Conservation (phyloP, 495 filamentous ascomycete genomes). For the Hypoxylon trugodes region DNA sequence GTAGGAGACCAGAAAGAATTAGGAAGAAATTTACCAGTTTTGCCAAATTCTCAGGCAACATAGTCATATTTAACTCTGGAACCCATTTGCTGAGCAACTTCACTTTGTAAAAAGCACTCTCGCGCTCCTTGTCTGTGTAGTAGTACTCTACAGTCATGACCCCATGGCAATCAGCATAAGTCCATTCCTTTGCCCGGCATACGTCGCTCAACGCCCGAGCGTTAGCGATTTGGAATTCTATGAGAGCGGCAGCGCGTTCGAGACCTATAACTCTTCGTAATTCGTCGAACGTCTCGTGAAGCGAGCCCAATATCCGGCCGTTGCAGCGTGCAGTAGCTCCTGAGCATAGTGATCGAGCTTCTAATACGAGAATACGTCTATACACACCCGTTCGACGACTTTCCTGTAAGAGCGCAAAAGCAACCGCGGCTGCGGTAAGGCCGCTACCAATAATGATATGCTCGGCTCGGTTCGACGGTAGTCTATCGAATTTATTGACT, state of each 20-base stretch:
- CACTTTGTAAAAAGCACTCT: slow-evolving; percentile 45
- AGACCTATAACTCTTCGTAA: not conserved
- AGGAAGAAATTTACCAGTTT: slow-evolving; percentile 36
- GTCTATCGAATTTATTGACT: slow-evolving; percentile 53
- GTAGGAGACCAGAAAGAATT: not conserved
- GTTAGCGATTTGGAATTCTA: slow-evolving; percentile 46
- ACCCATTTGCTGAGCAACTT: slow-evolving; percentile 44
- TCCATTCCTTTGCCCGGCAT: slow-evolving; percentile 34
- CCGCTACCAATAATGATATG: slow-evolving; percentile 70
- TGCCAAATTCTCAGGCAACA: slow-evolving; percentile 40
- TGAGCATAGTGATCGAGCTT: slow-evolving; percentile 49
- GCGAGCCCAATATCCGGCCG: slow-evolving; percentile 52
- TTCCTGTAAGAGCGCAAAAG: slow-evolving; percentile 56
- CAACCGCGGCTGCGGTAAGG: slow-evolving; percentile 65
- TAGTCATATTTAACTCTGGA: slow-evolving; percentile 40
- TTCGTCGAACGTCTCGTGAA: slow-evolving; percentile 45
- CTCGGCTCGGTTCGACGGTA: slow-evolving; percentile 56
- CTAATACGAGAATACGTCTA: slow-evolving; percentile 47
- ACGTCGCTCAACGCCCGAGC: slow-evolving; percentile 41
- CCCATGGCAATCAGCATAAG: slow-evolving; percentile 42
- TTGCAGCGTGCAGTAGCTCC: slow-evolving; percentile 52
- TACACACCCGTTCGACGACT: not conserved
- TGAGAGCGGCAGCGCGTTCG: slow-evolving; percentile 33
- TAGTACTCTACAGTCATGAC: slow-evolving; percentile 51
- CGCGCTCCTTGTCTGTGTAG: slow-evolving; percentile 47